Percentiles rank a stretch among this genome's conserved stretches.
Evolutionary conservation across 2,329 filamentous ascomycete species (phyloP).

Genomic region (Ascochyta viciae-villosae): DNA sequence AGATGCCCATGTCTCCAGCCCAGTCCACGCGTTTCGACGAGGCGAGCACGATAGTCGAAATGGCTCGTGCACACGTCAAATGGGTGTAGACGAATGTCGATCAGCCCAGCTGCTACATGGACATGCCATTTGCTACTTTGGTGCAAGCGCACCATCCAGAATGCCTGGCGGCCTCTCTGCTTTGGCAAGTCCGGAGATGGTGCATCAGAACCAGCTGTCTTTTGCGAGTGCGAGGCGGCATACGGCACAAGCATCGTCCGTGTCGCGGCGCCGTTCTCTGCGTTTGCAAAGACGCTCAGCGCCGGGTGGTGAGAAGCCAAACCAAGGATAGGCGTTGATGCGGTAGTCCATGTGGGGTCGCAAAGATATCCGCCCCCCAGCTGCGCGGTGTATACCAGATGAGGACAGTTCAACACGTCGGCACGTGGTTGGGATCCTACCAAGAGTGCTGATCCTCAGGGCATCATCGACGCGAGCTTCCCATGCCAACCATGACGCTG

Average conservation of each 20-base stretch:
- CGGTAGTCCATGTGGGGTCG: background rate
- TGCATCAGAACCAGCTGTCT: background rate
- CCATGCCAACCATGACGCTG: background rate
- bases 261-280: background rate
- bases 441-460: background rate
- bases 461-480: background rate
- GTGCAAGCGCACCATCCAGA: slow-evolving; percentile 22
- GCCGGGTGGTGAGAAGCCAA: slow-evolving; percentile 7
- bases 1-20: background rate
- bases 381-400: slow-evolving; percentile 9
- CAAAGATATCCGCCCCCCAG: background rate
- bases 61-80: slow-evolving; percentile 8
- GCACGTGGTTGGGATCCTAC: background rate
- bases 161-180: background rate
- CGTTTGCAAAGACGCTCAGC: background rate
- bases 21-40: slow-evolving; percentile 14
- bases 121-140: slow-evolving; percentile 33
- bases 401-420: background rate
- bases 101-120: background rate
- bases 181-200: background rate
- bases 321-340: background rate
- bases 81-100: background rate
- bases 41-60: background rate
- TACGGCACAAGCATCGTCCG: background rate
- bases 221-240: background rate